phyloP scores from a whole-genome alignment of 768 basidiomycete species.

The Kwoniella heveanensis region DNA sequence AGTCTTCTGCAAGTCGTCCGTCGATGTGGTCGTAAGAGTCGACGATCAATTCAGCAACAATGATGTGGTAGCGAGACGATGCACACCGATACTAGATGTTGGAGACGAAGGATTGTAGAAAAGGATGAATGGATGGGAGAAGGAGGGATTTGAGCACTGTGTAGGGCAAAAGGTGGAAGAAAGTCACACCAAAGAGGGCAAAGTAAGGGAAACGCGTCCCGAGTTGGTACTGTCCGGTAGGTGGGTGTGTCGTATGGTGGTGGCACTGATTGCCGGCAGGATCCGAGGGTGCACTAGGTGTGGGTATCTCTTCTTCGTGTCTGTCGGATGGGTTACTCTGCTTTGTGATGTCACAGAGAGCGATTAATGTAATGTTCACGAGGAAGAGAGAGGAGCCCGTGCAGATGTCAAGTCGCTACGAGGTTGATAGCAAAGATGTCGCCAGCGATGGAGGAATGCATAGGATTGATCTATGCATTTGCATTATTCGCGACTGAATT shows the following conservation, averaged over 20 bases:
- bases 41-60: background rate
- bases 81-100: background rate
- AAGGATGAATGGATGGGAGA: slow-evolving; percentile 16
- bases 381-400: background rate
- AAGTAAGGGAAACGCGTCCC: slow-evolving; percentile 24
- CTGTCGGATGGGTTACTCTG: slow-evolving; percentile 14
- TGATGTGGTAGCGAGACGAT: background rate
- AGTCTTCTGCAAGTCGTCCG: background rate
- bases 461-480: too few relatives aligned
- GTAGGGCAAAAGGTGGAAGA: background rate
- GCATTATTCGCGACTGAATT: too few relatives aligned
- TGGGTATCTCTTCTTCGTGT: background rate
- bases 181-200: slow-evolving; percentile 12
- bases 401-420: background rate
- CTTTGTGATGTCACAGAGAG: slow-evolving; percentile 22
- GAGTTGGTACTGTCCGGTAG: background rate
- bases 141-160: background rate
- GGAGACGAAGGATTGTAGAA: slow-evolving; percentile 1
- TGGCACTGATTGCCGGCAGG: slow-evolving; percentile 3
- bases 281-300: background rate
- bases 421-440: background rate
- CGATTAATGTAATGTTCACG: background rate
- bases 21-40: background rate
- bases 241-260: too few relatives aligned
- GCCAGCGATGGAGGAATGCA: slow-evolving; percentile 10